Percentiles rank a stretch among this genome's conserved stretches.
Conservation (phyloP, 495 filamentous ascomycete genomes). For the Staphylotrichum tortipilum region DNA sequence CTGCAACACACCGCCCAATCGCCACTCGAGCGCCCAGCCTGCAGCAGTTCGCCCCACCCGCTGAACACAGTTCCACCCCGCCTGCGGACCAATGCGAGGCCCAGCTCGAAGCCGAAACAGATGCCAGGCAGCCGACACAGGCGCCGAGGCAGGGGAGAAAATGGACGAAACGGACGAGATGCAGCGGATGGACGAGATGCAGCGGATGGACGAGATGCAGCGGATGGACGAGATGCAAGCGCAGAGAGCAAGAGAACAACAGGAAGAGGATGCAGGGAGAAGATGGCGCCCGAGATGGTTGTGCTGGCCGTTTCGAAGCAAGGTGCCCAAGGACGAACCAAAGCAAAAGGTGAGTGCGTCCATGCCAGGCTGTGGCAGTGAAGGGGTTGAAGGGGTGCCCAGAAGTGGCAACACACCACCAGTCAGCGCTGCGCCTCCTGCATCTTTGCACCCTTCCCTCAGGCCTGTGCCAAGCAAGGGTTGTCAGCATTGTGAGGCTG, state of each 20-base stretch:
- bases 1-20: too few relatives aligned
- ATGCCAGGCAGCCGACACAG: too few relatives aligned
- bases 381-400: too few relatives aligned
- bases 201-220: neutral
- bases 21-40: too few relatives aligned
- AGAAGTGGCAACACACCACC: neutral
- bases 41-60: too few relatives aligned
- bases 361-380: too few relatives aligned
- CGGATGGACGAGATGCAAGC: neutral
- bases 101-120: too few relatives aligned
- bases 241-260: neutral
- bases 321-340: neutral
- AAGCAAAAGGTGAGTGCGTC: slow-evolving; percentile 2
- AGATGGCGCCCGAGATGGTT: neutral
- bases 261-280: neutral
- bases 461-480: neutral
- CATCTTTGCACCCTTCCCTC: too few relatives aligned
- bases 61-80: too few relatives aligned
- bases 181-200: too few relatives aligned
- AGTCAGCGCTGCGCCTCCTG: too few relatives aligned
- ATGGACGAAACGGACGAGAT: neutral
- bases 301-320: neutral
- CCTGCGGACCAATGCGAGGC: neutral
- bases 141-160: too few relatives aligned
- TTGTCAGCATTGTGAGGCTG: slow-evolving; percentile 18